A percentile compares a stretch with the other conserved stretches of the same genome.
Conservation (phyloP, 352 stramenopile genomes). For the Phytophthora parvispora region DNA sequence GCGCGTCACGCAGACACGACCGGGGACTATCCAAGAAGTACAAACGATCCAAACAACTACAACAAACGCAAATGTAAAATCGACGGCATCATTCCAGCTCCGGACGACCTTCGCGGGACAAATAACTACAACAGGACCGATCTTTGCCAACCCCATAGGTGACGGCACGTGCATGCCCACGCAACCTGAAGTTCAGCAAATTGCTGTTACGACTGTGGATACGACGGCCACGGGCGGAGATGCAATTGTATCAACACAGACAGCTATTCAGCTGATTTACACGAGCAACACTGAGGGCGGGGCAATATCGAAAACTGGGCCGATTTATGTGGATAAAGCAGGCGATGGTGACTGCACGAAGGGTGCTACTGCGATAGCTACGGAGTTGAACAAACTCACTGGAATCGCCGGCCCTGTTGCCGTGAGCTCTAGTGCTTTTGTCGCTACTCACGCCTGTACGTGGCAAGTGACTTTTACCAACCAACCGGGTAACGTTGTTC, state of each 20-base stretch:
- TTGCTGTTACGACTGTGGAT: conserved; percentile 91
- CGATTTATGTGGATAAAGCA: conserved; percentile 87
- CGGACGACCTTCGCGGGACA: conserved; percentile 55
- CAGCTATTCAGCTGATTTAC: conserved; percentile 92
- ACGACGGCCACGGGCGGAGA: conserved; percentile 93
- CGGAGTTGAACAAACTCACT: conserved; percentile 57
- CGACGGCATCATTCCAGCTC: conserved; percentile 55
- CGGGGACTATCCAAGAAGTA: conserved; percentile 71
- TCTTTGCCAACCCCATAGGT: conserved; percentile 81
- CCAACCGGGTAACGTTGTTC: conserved; percentile 87
- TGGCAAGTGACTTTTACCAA: conserved; percentile 94
- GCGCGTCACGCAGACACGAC: conserved; percentile 47
- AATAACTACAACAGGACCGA: conserved; percentile 76
- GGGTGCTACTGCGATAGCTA: conserved; percentile 60
- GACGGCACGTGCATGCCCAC: conserved; percentile 73
- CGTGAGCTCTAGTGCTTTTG: conserved; percentile 52
- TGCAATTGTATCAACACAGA: conserved; percentile 85
- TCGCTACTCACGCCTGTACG: conserved; percentile 80
- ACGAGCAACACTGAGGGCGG: conserved; percentile 67
- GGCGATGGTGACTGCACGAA: conserved; percentile 83
- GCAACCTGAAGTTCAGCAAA: conserved; percentile 90
- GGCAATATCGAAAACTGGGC: conserved; percentile 69
- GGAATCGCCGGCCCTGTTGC: conserved; percentile 52
- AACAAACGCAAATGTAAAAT: conserved; percentile 40
- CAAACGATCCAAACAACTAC: conserved; percentile 77